phyloP scores from a whole-genome alignment of 257 asterid genomes.

The Ilex asprella region DNA sequence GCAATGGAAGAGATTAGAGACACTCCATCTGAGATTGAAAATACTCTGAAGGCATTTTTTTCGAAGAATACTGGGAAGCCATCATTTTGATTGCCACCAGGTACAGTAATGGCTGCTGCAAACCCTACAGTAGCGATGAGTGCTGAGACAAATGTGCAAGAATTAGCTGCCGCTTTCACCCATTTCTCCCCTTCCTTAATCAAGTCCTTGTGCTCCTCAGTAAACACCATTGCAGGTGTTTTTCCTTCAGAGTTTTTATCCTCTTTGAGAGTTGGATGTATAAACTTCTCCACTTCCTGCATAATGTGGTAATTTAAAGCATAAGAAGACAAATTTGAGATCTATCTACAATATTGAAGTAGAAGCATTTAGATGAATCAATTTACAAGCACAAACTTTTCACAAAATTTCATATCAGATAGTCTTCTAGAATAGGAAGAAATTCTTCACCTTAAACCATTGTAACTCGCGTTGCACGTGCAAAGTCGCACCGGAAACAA shows the following conservation, averaged over 20 bases:
- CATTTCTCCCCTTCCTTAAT: neutral
- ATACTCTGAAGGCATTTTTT: neutral
- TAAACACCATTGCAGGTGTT: constrained; percentile 3
- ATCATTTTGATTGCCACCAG: neutral
- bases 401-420: no score
- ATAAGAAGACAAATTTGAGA: no score
- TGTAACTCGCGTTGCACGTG: no score
- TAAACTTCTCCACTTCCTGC: constrained; percentile 10
- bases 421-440: no score
- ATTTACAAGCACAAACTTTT: no score
- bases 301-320: no score
- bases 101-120: constrained; percentile 3
- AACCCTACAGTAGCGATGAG: constrained; percentile 2
- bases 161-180: constrained; percentile 14
- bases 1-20: constrained; percentile 9
- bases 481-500: no score
- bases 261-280: neutral
- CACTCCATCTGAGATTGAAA: constrained; percentile 1
- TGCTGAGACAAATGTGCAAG: constrained; percentile 6
- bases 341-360: no score
- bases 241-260: neutral
- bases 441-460: no score
- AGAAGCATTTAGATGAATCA: no score
- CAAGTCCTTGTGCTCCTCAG: neutral
- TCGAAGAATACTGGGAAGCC: neutral